phyloP scores from a whole-genome alignment of 2,329 filamentous ascomycete genomes.

The Aspergillus fijiensis region DNA sequence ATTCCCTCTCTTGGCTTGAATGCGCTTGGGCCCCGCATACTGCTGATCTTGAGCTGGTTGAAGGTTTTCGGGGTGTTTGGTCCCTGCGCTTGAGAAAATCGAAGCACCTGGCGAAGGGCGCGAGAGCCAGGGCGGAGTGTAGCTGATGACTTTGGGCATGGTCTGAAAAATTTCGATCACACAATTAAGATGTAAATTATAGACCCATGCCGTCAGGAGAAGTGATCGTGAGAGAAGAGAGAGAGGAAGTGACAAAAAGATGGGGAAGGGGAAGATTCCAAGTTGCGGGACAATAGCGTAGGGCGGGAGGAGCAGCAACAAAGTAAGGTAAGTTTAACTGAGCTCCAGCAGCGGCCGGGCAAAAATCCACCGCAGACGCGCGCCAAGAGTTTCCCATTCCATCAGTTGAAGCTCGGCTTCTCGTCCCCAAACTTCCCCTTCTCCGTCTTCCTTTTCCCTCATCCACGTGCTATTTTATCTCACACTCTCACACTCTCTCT shows the following conservation, averaged over 20 bases:
- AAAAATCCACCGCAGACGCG: not conserved
- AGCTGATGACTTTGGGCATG: slow-evolving; percentile 85
- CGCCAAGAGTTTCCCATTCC: not conserved
- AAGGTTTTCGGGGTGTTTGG: slow-evolving; percentile 34
- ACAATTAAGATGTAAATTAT: not conserved
- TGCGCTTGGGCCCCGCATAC: slow-evolving; percentile 51
- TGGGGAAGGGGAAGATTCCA: not conserved
- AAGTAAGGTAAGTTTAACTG: slow-evolving; percentile 2
- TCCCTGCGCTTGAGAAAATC: slow-evolving; percentile 65
- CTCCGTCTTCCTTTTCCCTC: slow-evolving; percentile 3
- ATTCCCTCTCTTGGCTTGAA: slow-evolving; percentile 76
- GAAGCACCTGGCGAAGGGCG: slow-evolving; percentile 73
- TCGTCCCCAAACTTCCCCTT: not conserved
- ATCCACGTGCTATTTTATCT: not conserved
- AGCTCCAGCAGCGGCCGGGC: slow-evolving; percentile 20
- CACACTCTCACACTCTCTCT: not conserved
- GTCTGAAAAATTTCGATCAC: slow-evolving; percentile 17
- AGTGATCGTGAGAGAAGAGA: not conserved
- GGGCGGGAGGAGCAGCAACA: slow-evolving; percentile 2
- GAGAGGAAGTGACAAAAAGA: not conserved
- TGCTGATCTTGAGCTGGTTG: slow-evolving; percentile 12
- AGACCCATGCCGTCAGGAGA: not conserved
- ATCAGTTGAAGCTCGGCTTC: slow-evolving; percentile 17
- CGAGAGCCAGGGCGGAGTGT: slow-evolving; percentile 84
- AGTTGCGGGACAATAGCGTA: slow-evolving; percentile 16